Base-by-base conservation (phyloP, 306 rosid species). In the Canavalia ensiformis region DNA sequence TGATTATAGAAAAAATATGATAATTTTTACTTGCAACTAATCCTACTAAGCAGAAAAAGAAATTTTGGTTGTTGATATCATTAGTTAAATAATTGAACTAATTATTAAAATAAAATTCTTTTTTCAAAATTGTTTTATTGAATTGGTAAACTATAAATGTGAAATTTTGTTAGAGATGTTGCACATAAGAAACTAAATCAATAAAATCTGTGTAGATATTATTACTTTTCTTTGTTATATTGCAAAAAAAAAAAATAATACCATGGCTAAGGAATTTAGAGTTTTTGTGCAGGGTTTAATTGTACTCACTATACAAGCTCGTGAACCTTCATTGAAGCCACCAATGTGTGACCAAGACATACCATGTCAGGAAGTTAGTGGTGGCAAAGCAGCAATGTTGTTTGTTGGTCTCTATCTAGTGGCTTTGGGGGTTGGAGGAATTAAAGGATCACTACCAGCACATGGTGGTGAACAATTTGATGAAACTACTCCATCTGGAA, bases 391-490 rank as follows among this genome's bases (percentile, higher is more conserved):
- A 29, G 89, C 91, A 29, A 87, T 93, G 84, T 45, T 95, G 7
- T 95, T 90, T 13, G 8, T n/a, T 7, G 99, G 98, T 0, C 89
- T 95, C 5, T 95, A 95, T 87, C 79, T 95, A 39, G 98, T 91
- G 78, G 98, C 99, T 8, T 78, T 95, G 4, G 99, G 99, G 8
- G 99, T 95, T 46, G 99, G 99, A 72, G 99, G 99, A 35, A 93
- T 95, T 7, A 95, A 95, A 73, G 99, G 99, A 8, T 93, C 97
- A 2, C 76, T 95, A 6, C 89, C 99, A 0, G 68, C 90, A 9
- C 99, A 93, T 45, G 99, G 99, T 7, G 99, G 97, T 4, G 98
- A 93, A 84, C 99, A 95, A 80, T 93, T 95, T 62, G 94, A 95
- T 52, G 96, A 89, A 78, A 72, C 60, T 47, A 88, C 87, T 4